Evolutionary conservation across 129 eudicot genomes (phyloP).

Genomic region (Artemisia tridentata): DNA sequence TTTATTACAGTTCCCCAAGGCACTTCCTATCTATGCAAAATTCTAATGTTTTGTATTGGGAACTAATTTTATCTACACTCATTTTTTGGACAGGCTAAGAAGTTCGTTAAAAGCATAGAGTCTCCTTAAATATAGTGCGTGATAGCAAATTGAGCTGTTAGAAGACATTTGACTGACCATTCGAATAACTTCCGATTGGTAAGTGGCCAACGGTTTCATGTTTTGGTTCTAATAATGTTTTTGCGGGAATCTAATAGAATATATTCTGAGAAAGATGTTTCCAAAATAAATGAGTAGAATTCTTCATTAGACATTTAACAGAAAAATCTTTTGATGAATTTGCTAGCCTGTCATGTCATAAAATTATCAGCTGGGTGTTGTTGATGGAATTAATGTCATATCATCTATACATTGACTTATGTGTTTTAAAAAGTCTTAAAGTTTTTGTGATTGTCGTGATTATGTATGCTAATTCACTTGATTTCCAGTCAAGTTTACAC

Average conservation of each 20-base stretch:
- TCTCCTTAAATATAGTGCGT: slow-evolving; percentile 34
- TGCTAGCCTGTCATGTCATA: no score
- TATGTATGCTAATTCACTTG: no score
- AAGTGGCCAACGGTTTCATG: not conserved
- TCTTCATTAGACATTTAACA: no score
- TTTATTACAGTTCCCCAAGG: not conserved
- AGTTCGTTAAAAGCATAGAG: slow-evolving; percentile 59
- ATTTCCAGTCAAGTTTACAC: no score
- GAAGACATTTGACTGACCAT: not conserved
- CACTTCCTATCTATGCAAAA: not conserved
- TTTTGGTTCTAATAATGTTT: slow-evolving; percentile 1
- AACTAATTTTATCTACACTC: slow-evolving; percentile 17
- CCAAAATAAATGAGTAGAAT: no score
- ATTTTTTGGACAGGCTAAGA: slow-evolving; percentile 57
- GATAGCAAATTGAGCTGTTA: not conserved
- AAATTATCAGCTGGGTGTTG: no score
- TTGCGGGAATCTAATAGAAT: not conserved
- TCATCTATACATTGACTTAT: no score
- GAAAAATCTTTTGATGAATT: no score
- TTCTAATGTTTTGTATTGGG: not conserved
- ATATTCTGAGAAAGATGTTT: no score
- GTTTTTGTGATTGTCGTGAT: no score
- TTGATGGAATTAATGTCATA: no score
- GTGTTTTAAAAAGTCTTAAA: no score
- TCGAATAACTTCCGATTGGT: slow-evolving; percentile 13